Evolutionary conservation across 75 land plant species (phyloP), one percentile per base, ranked within the genome.

Genomic region (Pinus albicaulis): DNA sequence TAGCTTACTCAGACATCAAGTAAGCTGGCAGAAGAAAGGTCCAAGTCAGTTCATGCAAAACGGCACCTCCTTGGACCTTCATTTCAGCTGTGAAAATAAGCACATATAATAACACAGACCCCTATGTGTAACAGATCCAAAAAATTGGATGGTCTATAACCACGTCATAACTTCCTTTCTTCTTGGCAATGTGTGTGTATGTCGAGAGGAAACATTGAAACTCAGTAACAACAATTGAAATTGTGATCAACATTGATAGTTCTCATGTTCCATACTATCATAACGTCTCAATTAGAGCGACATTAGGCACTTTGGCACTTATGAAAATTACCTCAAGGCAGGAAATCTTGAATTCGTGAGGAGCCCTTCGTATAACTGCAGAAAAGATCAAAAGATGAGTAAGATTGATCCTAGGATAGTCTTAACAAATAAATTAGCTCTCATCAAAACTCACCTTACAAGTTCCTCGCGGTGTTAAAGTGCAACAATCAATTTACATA

Each of bases 281-380:
- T n/a, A 68, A 20, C 41, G 41, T 68, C 20, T 38, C 1, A 68
- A 68, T 24, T 19, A n/a, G 48, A 12, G 41, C n/a, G n/a, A 20
- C 52, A 41, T 41, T 44, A 68, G 71, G n/a, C 3, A n/a, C 22
- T 24, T 79, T 23, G 71, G n/a, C 3, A n/a, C 22, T 24, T 79
- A 14, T 10, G 53, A 55, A 48, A 12, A 70, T 76, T 81, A 94
- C 98, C 98, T 94, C 88, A 41, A 94, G 80, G 77, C 98, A 94
- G 48, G 93, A 95, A 79, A 94, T 94, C 76, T 94, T 94, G 88
- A 94, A 94, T 82, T 94, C 98, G 74, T 94, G 98, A 63, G 98
- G 98, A 26, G 93, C 91, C 77, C 98, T 85, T 68, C 95, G 84
- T 56, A 94, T 89, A 28, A 94, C 98, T 94, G 91, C 65, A 61